phyloP scores from a whole-genome alignment of 805 yeast species.

The Ogataea populi-albae region DNA sequence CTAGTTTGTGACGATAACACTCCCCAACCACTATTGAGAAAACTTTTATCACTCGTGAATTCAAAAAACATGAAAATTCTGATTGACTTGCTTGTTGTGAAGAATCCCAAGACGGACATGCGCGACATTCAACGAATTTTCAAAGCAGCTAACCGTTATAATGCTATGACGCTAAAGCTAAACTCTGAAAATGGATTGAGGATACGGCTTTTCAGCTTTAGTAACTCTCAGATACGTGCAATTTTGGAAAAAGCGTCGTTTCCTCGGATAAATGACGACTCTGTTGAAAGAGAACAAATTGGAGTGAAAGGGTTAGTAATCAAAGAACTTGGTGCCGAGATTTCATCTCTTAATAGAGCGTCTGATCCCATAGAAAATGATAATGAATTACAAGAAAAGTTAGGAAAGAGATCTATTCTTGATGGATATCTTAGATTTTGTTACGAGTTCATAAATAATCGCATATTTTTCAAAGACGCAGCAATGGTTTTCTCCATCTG shows the following conservation, averaged over 20 bases:
- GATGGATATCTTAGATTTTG: constrained; percentile 28
- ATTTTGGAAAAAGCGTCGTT: constrained; percentile 10
- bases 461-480: constrained; percentile 24
- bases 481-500: constrained; percentile 28
- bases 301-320: constrained; percentile 7
- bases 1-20: constrained; percentile 1
- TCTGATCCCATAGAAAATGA: constrained; percentile 1
- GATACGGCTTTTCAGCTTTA: constrained; percentile 7
- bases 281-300: not conserved
- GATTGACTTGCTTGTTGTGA: constrained; percentile 13
- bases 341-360: constrained; percentile 4
- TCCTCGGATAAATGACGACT: constrained; percentile 1
- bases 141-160: constrained; percentile 10
- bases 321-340: constrained; percentile 12
- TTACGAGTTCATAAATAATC: constrained; percentile 27
- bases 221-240: constrained; percentile 11
- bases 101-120: constrained; percentile 11
- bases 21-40: not conserved
- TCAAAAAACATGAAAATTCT: constrained; percentile 6
- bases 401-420: constrained; percentile 7
- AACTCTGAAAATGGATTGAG: constrained; percentile 6
- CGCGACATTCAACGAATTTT: constrained; percentile 8
- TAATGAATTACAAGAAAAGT: not conserved
- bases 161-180: constrained; percentile 8
- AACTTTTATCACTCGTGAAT: constrained; percentile 3